phyloP scores from a whole-genome alignment of 1,284 basidiomycete species.

The Austroboletus novae-zelandiae region DNA sequence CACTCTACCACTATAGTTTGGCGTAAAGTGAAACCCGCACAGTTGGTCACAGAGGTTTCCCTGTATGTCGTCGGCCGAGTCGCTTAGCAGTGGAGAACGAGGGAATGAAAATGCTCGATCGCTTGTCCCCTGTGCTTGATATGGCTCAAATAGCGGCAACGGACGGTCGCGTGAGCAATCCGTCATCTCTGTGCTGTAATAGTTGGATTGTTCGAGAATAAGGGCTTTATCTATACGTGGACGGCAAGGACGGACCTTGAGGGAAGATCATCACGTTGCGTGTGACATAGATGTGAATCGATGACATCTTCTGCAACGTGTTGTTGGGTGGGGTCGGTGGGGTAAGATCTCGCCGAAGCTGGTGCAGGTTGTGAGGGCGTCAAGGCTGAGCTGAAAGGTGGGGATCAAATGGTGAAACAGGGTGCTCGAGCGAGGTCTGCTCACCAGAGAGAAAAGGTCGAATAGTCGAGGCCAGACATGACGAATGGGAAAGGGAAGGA shows the following conservation, averaged over 20 bases:
- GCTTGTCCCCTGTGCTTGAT: slow-evolving; percentile 24
- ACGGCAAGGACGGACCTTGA: slow-evolving; percentile 31
- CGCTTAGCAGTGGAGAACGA: slow-evolving; percentile 8
- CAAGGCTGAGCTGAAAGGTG: slow-evolving; percentile 22
- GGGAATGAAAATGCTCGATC: slow-evolving; percentile 9
- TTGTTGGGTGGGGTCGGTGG: slow-evolving; percentile 26
- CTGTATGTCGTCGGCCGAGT: slow-evolving; percentile 25
- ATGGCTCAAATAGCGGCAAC: slow-evolving; percentile 14
- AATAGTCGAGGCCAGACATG: slow-evolving; percentile 30
- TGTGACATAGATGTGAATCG: slow-evolving; percentile 24
- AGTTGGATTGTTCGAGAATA: slow-evolving; percentile 13
- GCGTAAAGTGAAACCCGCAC: slow-evolving; percentile 26
- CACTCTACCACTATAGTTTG: slow-evolving; percentile 8
- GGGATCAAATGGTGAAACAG: slow-evolving; percentile 3
- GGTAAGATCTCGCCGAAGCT: slow-evolving; percentile 25
- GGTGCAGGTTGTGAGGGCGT: slow-evolving; percentile 23
- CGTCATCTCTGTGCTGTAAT: slow-evolving; percentile 19
- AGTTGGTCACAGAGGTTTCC: slow-evolving; percentile 23
- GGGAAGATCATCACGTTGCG: slow-evolving; percentile 35
- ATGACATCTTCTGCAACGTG: slow-evolving; percentile 33
- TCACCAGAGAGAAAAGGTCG: slow-evolving; percentile 29
- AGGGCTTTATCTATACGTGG: slow-evolving; percentile 23
- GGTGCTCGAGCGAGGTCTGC: slow-evolving; percentile 1
- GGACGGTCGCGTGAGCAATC: slow-evolving; percentile 26
- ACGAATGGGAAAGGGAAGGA: neutral